Evolutionary conservation across 352 stramenopile species (phyloP), one percentile per base, ranked within the genome.

Genomic region (Pythium monospermum): DNA sequence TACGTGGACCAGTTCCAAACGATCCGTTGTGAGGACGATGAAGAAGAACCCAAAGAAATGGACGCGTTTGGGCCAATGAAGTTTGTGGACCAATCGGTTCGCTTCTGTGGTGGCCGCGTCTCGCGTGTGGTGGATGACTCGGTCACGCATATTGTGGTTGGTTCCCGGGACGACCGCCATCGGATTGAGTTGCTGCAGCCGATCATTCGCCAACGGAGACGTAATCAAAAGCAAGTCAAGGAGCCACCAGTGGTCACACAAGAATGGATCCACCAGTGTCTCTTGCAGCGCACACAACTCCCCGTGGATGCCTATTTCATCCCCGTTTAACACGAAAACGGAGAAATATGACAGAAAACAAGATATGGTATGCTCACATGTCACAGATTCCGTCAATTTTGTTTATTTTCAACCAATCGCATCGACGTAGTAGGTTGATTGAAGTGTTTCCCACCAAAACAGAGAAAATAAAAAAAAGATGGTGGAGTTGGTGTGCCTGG

Each of bases 131-230:
- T 94, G 8, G 59, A 83, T 38, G 47, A 66, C 4, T 50, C 40
- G 1, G 77, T 87, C 28, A 91, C 83, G 15, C 80, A 94, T 36
- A 54, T 91, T 13, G 70, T 94, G 3, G 35, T 90, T 8, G 21
- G 39, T 13, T 67, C 43, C 4, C 48, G 47, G 10, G 31, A 36
- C 5, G 56, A 78, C 41, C 53, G n/a, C 4, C 21, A 15, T 2
- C 64, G 70, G 8, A 60, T 84, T n/a, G 61, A 64, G 7, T 42
- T 64, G 41, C 43, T 91, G 15, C 64, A 69, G 12, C 69, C 73
- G 19, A 47, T 66, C 2, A 69, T 91, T 26, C 75, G 71, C 1
- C 50, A 35, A 13, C 50, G 91, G 15, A 78, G 83, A 1, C 80
- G 68, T 21, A 30, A 62, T 49, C 57, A 57, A 8, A 38, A 57